Conservation (phyloP, 805 yeast species). For the Kodamaea neixiangensis region DNA sequence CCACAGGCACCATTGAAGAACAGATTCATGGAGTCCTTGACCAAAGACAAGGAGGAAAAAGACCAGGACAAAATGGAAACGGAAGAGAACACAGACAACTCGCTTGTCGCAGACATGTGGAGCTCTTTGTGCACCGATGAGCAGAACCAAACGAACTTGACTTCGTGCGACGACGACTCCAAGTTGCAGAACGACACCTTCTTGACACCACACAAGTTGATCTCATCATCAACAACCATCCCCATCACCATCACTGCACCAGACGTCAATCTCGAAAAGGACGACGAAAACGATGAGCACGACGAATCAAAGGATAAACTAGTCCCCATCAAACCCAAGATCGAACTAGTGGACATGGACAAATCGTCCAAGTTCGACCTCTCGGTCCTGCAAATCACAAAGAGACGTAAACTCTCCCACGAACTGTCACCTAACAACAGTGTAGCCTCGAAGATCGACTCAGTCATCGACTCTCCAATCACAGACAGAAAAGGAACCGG, state of each 20-base stretch:
- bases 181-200: slow-evolving; percentile 18
- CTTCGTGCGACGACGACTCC: slow-evolving; percentile 19
- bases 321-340: neutral
- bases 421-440: slow-evolving; percentile 37
- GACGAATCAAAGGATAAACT: neutral
- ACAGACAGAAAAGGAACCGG: slow-evolving; percentile 9
- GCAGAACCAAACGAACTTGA: slow-evolving; percentile 14
- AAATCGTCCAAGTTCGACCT: neutral
- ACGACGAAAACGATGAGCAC: neutral
- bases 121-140: slow-evolving; percentile 26
- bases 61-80: neutral
- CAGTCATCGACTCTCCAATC: slow-evolving; percentile 30
- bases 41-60: slow-evolving; percentile 6
- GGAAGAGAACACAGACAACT: slow-evolving; percentile 12
- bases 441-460: slow-evolving; percentile 38
- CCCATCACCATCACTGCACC: slow-evolving; percentile 3
- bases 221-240: neutral
- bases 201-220: slow-evolving; percentile 35
- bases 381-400: slow-evolving; percentile 1
- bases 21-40: slow-evolving; percentile 20
- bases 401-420: neutral
- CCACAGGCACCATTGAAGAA: slow-evolving; percentile 16
- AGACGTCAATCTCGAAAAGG: neutral
- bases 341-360: slow-evolving; percentile 1
- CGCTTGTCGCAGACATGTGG: slow-evolving; percentile 30